Base-by-base conservation (phyloP, 2,329 filamentous ascomycete genomes). In the Chalaropsis ovoidea region DNA sequence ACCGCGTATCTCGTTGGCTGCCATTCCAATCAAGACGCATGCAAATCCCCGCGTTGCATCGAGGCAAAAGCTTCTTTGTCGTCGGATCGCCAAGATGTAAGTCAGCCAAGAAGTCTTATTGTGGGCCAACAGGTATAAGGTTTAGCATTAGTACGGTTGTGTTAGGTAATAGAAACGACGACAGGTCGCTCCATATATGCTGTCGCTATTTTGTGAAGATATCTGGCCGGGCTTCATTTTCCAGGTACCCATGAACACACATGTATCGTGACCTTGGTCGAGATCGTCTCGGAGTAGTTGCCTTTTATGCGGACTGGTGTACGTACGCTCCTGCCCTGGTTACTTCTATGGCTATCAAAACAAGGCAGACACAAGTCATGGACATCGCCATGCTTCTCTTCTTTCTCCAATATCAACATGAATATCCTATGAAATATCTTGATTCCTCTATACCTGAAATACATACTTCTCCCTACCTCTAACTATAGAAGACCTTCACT, bases 31-130 rank as follows among this genome's bases (percentile, higher is more conserved):
- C 47, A 56, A 13, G 2, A n/a, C 3, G 27, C n/a, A 56, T 2
- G 52, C 52, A 17, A 35, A 35, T 31, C 24, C 24, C 27, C 17
- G 7, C 17, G 27, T 58, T 58, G 10, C 54, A 58, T 58, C 17
- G 24, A 35, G 27, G 17, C 54, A 19, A 58, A 56, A 58, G 54
- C 54, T 58, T 58, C 27, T 39, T 58, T 58, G 54, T 58, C 54
- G 54, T 39, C 27, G 31, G 27, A 58, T 58, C 31, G 27, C 27
- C 54, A 39, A 39, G 27, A 27, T 58, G 27, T 58, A 58, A 58
- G 27, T 39, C 27, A 15, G 15, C 54, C 13, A 58, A n/a, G 31
- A 58, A 24, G 8, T 22, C 47, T 52, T 27, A 52, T 52, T 52
- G 54, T 58, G 54, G 54, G 27, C 27, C 54, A 58, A 19, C 19